phyloP scores from a whole-genome alignment of 331 rosid species.

The Rhamnella rubrinervis region DNA sequence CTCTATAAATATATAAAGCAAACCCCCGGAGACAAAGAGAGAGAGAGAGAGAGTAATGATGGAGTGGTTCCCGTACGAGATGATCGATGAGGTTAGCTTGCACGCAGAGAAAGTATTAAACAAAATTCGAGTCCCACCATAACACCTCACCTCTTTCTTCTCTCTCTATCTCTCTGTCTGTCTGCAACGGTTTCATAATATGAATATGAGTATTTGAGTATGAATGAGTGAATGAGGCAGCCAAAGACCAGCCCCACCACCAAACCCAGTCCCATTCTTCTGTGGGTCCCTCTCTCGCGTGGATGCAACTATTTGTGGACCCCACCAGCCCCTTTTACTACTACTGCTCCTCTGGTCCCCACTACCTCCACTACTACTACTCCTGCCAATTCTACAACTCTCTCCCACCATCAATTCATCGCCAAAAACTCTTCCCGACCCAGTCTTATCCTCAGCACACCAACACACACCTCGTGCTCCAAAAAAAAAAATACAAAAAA shows the following conservation, averaged over 20 bases:
- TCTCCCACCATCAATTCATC: conserved; percentile 23
- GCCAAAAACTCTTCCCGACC: conserved; percentile 20
- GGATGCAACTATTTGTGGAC: conserved; percentile 58
- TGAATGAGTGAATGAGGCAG: not conserved
- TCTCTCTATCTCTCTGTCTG: conserved; percentile 22
- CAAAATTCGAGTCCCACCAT: conserved; percentile 37
- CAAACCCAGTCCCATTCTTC: conserved; percentile 5
- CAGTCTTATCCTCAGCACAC: conserved; percentile 19
- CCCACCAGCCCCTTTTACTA: conserved; percentile 18
- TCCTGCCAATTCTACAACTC: not conserved
- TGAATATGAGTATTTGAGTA: not conserved
- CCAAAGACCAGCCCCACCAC: not conserved
- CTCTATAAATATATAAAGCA: conserved; percentile 50
- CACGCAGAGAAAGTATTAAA: conserved; percentile 61
- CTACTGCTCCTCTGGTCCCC: conserved; percentile 34
- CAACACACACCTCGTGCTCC: conserved; percentile 45
- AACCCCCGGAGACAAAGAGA: conserved; percentile 15
- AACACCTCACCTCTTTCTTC: conserved; percentile 6
- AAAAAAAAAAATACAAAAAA: not conserved
- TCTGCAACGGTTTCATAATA: conserved; percentile 45
- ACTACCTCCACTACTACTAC: conserved; percentile 31
- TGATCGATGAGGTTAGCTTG: conserved; percentile 58
- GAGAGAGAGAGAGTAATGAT: conserved; percentile 32
- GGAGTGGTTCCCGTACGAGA: conserved; percentile 44
- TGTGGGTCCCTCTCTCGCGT: conserved; percentile 60